Base-by-base conservation (phyloP, 306 rosid species). In the Oemleria cerasiformis region DNA sequence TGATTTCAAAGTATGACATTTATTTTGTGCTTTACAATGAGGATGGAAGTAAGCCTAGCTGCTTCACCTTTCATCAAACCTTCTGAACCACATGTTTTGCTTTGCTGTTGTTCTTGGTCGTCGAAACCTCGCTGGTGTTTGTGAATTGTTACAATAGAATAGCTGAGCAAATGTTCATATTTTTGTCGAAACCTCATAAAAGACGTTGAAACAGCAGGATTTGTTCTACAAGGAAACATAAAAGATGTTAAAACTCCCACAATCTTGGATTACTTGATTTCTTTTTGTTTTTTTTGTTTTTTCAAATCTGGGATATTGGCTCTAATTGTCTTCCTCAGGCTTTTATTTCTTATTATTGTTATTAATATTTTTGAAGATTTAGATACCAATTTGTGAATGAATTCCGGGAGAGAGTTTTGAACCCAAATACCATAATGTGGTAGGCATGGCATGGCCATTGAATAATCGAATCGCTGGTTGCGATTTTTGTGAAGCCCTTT, bases 21-120 rank as follows among this genome's bases (percentile, higher is more conserved):
- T 55, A 25, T 36, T 17, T 40, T 55, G 23, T 70, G 50, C 64
- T 41, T 70, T 15, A 56, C 42, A 20, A 42, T 20, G 54, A 9
- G 47, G 67, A 66, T 7, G 56, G n/a, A 30, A 40, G 38, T 23
- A 56, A 48, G 57, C 70, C 13, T 58, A 58, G 63, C 41, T 21
- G 15, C 34, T 70, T 30, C 36, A 30, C 36, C 36, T 30, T 16
- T 13, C 20, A 40, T 70, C 38, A 41, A 55, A 36, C 23, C 40
- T 54, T 54, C 8, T 9, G 65, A 55, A 57, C 7, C 19, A 40
- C 11, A 41, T 70, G 43, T 53, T 69, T 70, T 41, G 21, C 38
- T 21, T 20, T 38, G 30, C 25, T 63, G 25, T 12, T 73, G 51
- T 62, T 63, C 30, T 40, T 51, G 55, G 39, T 20, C 16, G 59